Evolutionary conservation across 768 basidiomycete genomes (phyloP), one percentile per base, ranked within the genome.

Genomic region (Lactarius hatsudake): DNA sequence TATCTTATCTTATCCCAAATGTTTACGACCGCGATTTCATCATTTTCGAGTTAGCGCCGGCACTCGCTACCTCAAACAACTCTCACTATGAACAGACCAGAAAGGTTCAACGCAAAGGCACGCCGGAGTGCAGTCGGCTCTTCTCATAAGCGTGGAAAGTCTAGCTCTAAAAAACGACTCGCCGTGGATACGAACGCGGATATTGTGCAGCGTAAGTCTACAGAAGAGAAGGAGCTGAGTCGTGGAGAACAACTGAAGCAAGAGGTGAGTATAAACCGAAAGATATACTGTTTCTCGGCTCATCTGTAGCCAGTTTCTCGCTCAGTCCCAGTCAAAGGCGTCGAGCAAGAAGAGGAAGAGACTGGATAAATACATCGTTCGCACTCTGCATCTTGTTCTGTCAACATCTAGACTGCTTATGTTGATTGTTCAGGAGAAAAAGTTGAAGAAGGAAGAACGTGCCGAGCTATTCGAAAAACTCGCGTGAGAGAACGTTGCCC

Each of bases 401-500:
- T 45, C 8, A 4, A 23, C 23, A 57, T 15, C 12, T 30, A 13
- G 43, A 42, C 20, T 15, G 42, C 20, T 57, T 2, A 55, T 48
- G 4, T 28, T 17, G 1, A 13, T 23, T 55, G 1, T 64, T 58
- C 69, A 95, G 93, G 90, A 93, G 59, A 95, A 95, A 79, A 96
- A 96, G 77, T 79, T 96, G 58, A 93, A 90, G 78, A 93, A 94
- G 75, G 95, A 97, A 73, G 93, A 93, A 68, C 85, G 94, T 55
- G 73, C 86, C 5, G 75, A 82, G 23, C 81, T 97, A 17, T 87
- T 96, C 63, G 86, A 92, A 70, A 94, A 91, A 75, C 81, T 97
- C 68, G 84, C 87, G 94, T 94, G 79, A 69, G 87, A 84, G 40
- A 45, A 56, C 20, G n/a, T 34, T 32, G 2, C 58, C 13, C 28